Conservation (phyloP, 2,329 filamentous ascomycete genomes). For the Tolypocladium capitatum region DNA sequence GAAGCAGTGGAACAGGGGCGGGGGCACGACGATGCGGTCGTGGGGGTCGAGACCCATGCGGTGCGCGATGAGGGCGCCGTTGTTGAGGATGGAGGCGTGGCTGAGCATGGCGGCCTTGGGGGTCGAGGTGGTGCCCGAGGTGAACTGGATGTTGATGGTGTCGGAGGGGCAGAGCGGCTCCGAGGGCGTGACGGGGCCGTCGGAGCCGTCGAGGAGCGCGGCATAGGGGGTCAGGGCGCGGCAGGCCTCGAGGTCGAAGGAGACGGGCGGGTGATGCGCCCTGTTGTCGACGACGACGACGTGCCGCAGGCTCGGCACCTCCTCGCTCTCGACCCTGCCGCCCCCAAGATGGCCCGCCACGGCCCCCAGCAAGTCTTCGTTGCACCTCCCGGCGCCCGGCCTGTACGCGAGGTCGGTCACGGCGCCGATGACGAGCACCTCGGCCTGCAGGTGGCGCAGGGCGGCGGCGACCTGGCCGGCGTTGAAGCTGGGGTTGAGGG, state of each 20-base stretch:
- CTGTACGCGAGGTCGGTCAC: conserved; percentile 72
- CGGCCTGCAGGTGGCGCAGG: conserved; percentile 58
- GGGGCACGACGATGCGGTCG: conserved; percentile 74
- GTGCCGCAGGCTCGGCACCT: conserved; percentile 55
- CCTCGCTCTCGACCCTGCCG: conserved; percentile 19
- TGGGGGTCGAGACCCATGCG: conserved; percentile 65
- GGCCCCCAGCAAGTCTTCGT: conserved; percentile 31
- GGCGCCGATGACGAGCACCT: conserved; percentile 69
- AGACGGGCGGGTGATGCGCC: conserved; percentile 25
- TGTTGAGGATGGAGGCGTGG: conserved; percentile 83
- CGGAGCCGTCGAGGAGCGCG: conserved; percentile 22
- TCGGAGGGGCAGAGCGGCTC: conserved; percentile 45
- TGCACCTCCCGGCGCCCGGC: conserved; percentile 39
- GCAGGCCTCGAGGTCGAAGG: conserved; percentile 29
- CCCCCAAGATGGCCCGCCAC: conserved; percentile 29
- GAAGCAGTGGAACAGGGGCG: conserved; percentile 83
- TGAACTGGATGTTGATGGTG: conserved; percentile 91
- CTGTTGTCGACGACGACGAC: conserved; percentile 76
- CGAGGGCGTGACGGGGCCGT: conserved; percentile 26
- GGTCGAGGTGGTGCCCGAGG: conserved; percentile 79
- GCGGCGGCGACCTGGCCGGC: conserved; percentile 64
- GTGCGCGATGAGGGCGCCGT: conserved; percentile 70
- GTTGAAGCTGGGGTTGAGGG: conserved; percentile 84
- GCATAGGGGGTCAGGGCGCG: conserved; percentile 32
- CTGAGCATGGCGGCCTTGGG: conserved; percentile 87